phyloP scores from a whole-genome alignment of 352 stramenopile genomes.

The Hyaloperonospora arabidopsidis region DNA sequence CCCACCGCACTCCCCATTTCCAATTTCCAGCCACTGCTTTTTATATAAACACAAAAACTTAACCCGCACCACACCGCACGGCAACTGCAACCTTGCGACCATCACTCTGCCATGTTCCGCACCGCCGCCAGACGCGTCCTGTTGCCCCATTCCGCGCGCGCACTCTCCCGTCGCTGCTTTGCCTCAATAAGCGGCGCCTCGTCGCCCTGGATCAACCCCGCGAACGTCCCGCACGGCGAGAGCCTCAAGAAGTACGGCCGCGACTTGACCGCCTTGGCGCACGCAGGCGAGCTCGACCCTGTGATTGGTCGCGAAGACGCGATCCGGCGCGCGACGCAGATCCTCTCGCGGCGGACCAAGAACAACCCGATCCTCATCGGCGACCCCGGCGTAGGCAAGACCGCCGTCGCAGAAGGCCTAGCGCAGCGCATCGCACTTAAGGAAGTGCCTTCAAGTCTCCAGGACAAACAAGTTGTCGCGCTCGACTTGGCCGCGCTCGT shows the following conservation, averaged over 20 bases:
- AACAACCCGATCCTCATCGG: constrained; percentile 98
- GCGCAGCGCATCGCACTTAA: constrained; percentile 91
- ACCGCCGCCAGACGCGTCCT: too few relatives aligned
- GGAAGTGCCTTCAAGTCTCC: constrained; percentile 93
- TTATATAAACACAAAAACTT: too few relatives aligned
- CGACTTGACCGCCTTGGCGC: constrained; percentile 65
- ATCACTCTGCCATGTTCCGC: too few relatives aligned
- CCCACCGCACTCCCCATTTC: too few relatives aligned
- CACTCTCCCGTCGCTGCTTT: constrained; percentile 1
- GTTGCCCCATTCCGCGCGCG: too few relatives aligned
- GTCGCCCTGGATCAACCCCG: constrained; percentile 62
- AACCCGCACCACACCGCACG: too few relatives aligned
- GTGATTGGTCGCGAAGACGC: constrained; percentile 92
- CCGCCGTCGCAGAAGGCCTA: constrained; percentile 91
- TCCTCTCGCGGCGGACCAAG: constrained; percentile 93
- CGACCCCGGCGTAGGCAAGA: constrained; percentile 95
- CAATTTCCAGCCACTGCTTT: too few relatives aligned
- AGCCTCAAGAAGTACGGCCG: constrained; percentile 70
- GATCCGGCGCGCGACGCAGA: constrained; percentile 93
- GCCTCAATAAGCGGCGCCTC: constrained; percentile 22
- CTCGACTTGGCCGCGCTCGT: constrained; percentile 94
- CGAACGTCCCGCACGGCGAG: constrained; percentile 74
- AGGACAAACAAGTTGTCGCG: constrained; percentile 90
- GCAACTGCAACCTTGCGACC: too few relatives aligned
- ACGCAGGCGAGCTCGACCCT: constrained; percentile 82